Evolutionary conservation across 2,329 filamentous ascomycete genomes (phyloP).

Genomic region (Trichophaea hybrida): DNA sequence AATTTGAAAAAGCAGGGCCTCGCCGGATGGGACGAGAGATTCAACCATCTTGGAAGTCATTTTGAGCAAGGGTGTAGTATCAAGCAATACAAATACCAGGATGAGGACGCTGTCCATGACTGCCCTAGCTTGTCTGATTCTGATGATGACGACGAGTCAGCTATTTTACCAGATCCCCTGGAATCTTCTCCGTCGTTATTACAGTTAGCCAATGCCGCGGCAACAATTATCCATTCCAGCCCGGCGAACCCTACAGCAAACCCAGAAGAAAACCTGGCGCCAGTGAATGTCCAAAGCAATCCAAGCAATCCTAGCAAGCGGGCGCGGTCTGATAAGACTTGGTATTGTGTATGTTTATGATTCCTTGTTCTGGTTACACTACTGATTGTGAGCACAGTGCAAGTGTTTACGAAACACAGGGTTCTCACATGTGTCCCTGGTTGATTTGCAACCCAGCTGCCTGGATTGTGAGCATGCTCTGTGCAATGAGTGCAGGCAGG

Average conservation of each 20-base stretch:
- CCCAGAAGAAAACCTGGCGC: neutral
- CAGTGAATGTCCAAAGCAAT: neutral
- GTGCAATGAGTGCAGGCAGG: neutral
- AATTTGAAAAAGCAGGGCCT: conserved; percentile 15
- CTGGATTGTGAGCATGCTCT: conserved; percentile 11
- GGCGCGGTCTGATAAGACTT: neutral
- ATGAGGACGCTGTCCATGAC: conserved; percentile 11
- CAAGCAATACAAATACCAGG: conserved; percentile 10
- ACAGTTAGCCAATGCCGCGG: neutral
- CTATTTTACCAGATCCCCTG: neutral
- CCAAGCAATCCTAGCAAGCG: neutral
- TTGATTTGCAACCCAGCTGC: conserved; percentile 4
- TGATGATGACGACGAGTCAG: conserved; percentile 17
- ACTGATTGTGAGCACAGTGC: conserved; percentile 7
- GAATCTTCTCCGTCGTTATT: conserved; percentile 1
- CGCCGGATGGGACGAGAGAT: conserved; percentile 21
- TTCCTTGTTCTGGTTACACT: neutral
- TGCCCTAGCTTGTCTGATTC: conserved; percentile 8
- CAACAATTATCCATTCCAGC: neutral
- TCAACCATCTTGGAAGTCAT: conserved; percentile 21
- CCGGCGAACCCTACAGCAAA: neutral
- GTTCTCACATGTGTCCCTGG: neutral
- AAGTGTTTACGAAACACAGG: neutral
- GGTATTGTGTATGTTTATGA: conserved; percentile 19
- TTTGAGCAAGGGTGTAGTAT: conserved; percentile 16